Evolutionary conservation across 805 yeast species (phyloP).

Genomic region (Ogataea pignaliae): DNA sequence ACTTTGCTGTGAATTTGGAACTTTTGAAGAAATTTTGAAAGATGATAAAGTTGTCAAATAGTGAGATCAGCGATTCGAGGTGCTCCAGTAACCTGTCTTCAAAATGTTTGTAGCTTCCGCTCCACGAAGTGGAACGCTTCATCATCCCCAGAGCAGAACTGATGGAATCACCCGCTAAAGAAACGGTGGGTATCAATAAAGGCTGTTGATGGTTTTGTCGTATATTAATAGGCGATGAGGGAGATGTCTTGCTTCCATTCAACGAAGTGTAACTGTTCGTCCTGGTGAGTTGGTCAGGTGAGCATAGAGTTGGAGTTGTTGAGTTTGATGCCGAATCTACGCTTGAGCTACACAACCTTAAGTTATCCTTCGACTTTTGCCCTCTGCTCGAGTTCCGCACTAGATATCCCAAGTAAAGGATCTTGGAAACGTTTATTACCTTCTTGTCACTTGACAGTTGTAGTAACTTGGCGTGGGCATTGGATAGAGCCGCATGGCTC

Average conservation of each 20-base stretch:
- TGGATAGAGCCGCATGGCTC: neutral
- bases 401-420: slow-evolving; percentile 5
- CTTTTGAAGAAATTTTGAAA: slow-evolving; percentile 23
- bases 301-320: slow-evolving; percentile 15
- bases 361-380: no score
- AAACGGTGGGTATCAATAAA: no score
- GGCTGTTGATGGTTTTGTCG: no score
- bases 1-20: slow-evolving; percentile 6
- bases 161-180: no score
- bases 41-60: slow-evolving; percentile 27
- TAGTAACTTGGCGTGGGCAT: neutral
- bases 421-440: slow-evolving; percentile 1
- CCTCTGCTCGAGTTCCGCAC: neutral
- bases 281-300: slow-evolving; percentile 13
- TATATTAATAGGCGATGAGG: neutral
- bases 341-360: neutral
- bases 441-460: neutral
- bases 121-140: slow-evolving; percentile 4
- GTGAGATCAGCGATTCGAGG: slow-evolving; percentile 21
- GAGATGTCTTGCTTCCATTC: neutral
- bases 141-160: neutral
- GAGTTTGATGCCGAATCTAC: slow-evolving; percentile 1
- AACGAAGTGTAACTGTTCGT: slow-evolving; percentile 2
- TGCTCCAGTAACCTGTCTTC: slow-evolving; percentile 17
- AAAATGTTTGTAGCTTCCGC: slow-evolving; percentile 10